These are phyloP conservation scores for Neurospora sp. DNA, from an alignment of 495 filamentous ascomycete species.

Conservation along the genomic window DNA sequence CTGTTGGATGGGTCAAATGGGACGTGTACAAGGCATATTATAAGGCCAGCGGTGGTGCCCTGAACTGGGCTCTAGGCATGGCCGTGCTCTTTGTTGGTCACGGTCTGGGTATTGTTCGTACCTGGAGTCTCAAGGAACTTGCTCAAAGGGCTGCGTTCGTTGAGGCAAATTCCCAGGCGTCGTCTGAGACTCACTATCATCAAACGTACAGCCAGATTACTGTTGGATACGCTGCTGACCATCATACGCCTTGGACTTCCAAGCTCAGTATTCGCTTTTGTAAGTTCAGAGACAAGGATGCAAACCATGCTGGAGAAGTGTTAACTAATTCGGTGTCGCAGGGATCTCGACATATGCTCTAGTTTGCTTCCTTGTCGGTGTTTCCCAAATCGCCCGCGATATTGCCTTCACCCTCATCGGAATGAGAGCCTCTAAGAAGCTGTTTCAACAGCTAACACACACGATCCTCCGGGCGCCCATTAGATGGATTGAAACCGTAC, in stretches of 20 bases:
- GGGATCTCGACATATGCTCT: neutral
- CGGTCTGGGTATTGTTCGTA: slow-evolving; percentile 24
- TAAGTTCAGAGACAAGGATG: neutral
- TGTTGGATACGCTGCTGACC: neutral
- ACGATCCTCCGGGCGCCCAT: slow-evolving; percentile 39
- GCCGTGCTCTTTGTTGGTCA: slow-evolving; percentile 35
- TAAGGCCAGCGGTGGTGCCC: slow-evolving; percentile 43
- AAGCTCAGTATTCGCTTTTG: neutral
- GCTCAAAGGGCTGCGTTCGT: slow-evolving; percentile 13
- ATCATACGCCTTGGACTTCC: neutral
- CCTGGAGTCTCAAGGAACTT: slow-evolving; percentile 22
- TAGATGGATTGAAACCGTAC: slow-evolving; percentile 39
- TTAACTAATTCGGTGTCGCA: neutral
- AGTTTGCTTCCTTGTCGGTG: neutral
- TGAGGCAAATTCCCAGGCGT: neutral
- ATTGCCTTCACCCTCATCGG: slow-evolving; percentile 21
- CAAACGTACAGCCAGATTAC: neutral
- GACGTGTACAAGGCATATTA: slow-evolving; percentile 50
- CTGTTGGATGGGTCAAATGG: slow-evolving; percentile 45
- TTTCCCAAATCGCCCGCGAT: slow-evolving; percentile 10
- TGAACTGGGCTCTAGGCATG: slow-evolving; percentile 42
- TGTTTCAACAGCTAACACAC: slow-evolving; percentile 32
- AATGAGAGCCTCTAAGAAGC: slow-evolving; percentile 23
- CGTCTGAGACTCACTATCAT: neutral
- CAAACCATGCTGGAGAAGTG: neutral